Percentiles rank a stretch among this genome's conserved stretches.
Conservation (phyloP, 2,329 filamentous ascomycete genomes). For the Aspergillus costaricaensis region DNA sequence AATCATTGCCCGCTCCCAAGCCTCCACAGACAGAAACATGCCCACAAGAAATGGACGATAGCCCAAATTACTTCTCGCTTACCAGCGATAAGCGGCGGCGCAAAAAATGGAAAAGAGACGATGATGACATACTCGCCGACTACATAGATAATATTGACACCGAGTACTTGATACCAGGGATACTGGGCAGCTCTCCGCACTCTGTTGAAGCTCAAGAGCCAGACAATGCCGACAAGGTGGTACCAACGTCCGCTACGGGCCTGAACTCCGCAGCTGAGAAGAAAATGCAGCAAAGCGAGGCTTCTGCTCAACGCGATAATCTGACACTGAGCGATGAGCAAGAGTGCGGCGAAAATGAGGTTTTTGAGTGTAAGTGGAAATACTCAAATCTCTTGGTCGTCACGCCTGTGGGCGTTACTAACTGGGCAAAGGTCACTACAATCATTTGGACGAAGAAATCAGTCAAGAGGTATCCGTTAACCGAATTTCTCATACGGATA, state of each 20-base stretch:
- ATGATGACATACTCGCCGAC: constrained; percentile 45
- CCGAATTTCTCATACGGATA: not conserved
- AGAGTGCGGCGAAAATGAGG: too few species aligned
- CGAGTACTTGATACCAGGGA: constrained; percentile 24
- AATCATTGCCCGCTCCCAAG: not conserved
- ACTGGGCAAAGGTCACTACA: not conserved
- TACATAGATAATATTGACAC: constrained; percentile 45
- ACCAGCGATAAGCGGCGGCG: not conserved
- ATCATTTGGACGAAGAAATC: not conserved
- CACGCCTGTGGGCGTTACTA: not conserved
- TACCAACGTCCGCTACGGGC: not conserved
- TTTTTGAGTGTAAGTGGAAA: too few species aligned
- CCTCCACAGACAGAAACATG: not conserved
- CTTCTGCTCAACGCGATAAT: too few species aligned
- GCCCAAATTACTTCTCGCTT: not conserved
- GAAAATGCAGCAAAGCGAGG: too few species aligned
- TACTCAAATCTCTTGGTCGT: too few species aligned
- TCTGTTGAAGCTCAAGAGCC: not conserved
- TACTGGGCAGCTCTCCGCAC: not conserved
- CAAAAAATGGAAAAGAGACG: constrained; percentile 47
- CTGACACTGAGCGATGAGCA: too few species aligned
- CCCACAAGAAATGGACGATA: not conserved
- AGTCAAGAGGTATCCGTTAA: not conserved
- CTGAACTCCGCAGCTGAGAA: not conserved
- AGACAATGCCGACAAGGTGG: not conserved